Evolutionary conservation across 768 basidiomycete genomes (phyloP), one percentile per base, ranked within the genome.

Genomic region (Lactarius deliciosus): DNA sequence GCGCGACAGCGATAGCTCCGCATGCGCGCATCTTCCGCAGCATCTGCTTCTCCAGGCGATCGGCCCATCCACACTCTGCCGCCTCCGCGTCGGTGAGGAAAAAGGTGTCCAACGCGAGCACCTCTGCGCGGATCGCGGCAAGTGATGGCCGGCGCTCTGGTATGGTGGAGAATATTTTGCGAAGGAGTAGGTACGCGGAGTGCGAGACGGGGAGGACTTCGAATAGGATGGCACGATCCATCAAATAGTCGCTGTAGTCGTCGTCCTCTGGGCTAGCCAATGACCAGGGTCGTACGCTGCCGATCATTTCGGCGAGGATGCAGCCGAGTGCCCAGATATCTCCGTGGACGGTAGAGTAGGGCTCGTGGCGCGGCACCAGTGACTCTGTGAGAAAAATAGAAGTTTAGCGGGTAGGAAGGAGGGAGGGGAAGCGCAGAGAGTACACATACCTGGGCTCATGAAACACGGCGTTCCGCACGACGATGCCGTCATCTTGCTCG

Each of bases 111-210:
- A 89, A 76, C 10, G 76, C 74, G 28, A 82, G 70, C 71, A 96
- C 80, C 62, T 82, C 82, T 60, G 75, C 69, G 34, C 88, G 82
- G 5, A 95, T 79, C 13, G 87, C 82, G 9, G 79, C 76, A 50
- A 96, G 77, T 28, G 84, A 78, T 63, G 89, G 85, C 50, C 92
- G 87, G 25, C 76, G 71, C 2, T 76, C 64, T 9, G 90, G 87
- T 73, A 91, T 85, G 61, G 87, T 75, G n/a, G 79, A 76, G 78
- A 95, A 93, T 69, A 92, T 78, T 47, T 76, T 76, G 58, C 80
- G 78, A 65, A 86, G 78, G 66, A 86, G 77, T 7, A 75, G 72
- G 74, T 81, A 78, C 61, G 80, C 77, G 43, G 76, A 76, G 32
- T 72, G 63, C 7, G 84, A 85, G 3, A 64, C 13, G 63, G 53